A percentile compares a stretch with the other conserved stretches of the same genome.
These are phyloP conservation scores for Aspergillus taichungensis DNA, from an alignment of 495 filamentous ascomycete genomes.

Conservation along the genomic window DNA sequence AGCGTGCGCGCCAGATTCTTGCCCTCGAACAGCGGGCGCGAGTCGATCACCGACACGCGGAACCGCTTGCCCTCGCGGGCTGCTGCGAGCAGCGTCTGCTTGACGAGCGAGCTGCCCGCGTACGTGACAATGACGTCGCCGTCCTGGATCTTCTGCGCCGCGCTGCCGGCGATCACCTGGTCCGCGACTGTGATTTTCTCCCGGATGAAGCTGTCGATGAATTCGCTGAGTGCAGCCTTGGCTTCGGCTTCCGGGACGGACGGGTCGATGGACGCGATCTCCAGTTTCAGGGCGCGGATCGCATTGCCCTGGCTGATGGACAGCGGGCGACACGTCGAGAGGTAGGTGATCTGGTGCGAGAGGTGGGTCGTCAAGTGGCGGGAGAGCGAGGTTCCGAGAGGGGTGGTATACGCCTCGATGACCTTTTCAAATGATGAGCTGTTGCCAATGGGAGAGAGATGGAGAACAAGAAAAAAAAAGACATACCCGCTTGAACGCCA, in stretches of 20 bases:
- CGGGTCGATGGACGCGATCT: conserved; percentile 78
- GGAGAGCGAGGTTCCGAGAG: conserved; percentile 68
- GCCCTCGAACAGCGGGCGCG: conserved; percentile 71
- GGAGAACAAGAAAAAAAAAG: not conserved
- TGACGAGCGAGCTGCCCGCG: conserved; percentile 78
- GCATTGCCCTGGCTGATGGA: conserved; percentile 93
- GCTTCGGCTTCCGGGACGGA: conserved; percentile 67
- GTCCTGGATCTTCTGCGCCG: conserved; percentile 61
- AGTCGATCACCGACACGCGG: conserved; percentile 78
- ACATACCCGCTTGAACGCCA: conserved; percentile 80
- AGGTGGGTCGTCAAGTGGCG: conserved; percentile 91
- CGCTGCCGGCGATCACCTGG: conserved; percentile 69
- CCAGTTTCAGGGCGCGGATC: conserved; percentile 85
- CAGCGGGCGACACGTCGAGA: conserved; percentile 85
- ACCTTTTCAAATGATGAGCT: conserved; percentile 42
- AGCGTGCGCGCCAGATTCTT: conserved; percentile 63
- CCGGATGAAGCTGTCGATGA: conserved; percentile 83
- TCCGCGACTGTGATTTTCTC: conserved; percentile 84
- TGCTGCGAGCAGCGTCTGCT: conserved; percentile 68
- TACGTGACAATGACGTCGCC: conserved; percentile 83
- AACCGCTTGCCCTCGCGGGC: conserved; percentile 62
- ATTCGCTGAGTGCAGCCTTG: conserved; percentile 63
- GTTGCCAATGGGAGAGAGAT: not conserved
- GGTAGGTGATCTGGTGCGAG: conserved; percentile 89
- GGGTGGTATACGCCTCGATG: conserved; percentile 85